A percentile compares a stretch with the other conserved stretches of the same genome.
Evolutionary conservation across 2,329 filamentous ascomycete genomes (phyloP).

Genomic region (Talaromyces sp.): DNA sequence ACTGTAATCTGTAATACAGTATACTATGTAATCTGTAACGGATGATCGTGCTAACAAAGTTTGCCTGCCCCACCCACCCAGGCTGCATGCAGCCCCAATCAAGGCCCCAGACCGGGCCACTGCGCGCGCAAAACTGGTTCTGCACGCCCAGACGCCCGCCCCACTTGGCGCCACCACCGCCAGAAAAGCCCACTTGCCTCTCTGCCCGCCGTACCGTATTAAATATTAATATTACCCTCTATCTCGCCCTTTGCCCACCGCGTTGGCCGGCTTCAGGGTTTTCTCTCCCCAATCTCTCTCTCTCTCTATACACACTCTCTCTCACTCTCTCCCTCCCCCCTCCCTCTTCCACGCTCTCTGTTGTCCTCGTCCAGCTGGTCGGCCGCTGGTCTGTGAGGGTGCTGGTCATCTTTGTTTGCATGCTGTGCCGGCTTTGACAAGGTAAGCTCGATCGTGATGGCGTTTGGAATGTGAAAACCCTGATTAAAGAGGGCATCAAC

Average conservation of each 20-base stretch:
- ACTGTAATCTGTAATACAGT: too few relatives aligned
- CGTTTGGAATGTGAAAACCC: too few relatives aligned
- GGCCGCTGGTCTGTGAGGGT: background rate
- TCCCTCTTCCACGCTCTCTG: background rate
- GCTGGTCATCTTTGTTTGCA: slow-evolving; percentile 8
- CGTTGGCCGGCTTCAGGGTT: background rate
- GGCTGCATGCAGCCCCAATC: background rate
- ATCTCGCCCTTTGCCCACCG: background rate
- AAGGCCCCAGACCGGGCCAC: background rate
- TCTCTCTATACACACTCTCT: background rate
- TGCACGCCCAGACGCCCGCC: background rate
- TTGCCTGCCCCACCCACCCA: background rate
- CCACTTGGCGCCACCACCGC: background rate
- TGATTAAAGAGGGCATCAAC: background rate
- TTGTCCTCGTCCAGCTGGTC: background rate
- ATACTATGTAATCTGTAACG: too few relatives aligned
- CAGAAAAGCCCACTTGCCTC: too few relatives aligned
- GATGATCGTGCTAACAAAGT: background rate
- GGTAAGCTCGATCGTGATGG: background rate
- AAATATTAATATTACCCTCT: background rate
- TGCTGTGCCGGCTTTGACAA: background rate
- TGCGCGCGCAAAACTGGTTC: background rate
- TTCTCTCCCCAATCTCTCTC: background rate
- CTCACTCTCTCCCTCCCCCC: background rate
- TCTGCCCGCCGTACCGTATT: background rate